A percentile compares a stretch with the other conserved stretches of the same genome.
These are phyloP conservation scores for Gaertneriomyces semiglobifer DNA, from an alignment of 192 early-diverging fungal genomes.

Conservation along the genomic window DNA sequence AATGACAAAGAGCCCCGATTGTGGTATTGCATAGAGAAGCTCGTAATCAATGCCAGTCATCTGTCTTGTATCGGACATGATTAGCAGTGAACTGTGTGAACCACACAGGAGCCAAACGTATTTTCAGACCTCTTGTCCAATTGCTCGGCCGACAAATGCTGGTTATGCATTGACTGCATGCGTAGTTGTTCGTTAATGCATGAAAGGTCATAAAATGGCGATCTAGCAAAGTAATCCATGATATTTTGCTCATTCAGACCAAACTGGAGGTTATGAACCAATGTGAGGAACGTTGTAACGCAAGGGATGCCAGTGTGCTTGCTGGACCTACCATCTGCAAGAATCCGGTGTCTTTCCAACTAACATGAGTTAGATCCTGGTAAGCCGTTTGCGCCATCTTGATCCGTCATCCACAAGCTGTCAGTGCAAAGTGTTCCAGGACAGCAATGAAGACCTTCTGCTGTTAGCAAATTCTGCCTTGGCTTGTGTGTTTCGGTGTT, in stretches of 20 bases:
- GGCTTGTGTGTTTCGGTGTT: too few species aligned
- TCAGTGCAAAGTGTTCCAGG: too few species aligned
- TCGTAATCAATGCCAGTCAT: slow-evolving; percentile 27
- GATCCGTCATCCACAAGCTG: too few species aligned
- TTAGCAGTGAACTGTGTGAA: neutral
- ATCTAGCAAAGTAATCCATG: slow-evolving; percentile 45
- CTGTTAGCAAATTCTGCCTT: too few species aligned
- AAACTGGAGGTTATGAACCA: slow-evolving; percentile 6
- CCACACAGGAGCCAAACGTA: neutral
- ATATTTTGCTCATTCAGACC: slow-evolving; percentile 43
- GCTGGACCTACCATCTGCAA: slow-evolving; percentile 31
- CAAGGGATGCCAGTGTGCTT: neutral
- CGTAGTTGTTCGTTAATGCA: slow-evolving; percentile 45
- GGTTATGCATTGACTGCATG: slow-evolving; percentile 52
- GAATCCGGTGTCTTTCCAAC: slow-evolving; percentile 52
- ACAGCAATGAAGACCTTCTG: too few species aligned
- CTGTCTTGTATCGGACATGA: slow-evolving; percentile 16
- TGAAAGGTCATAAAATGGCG: slow-evolving; percentile 49
- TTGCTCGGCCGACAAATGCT: slow-evolving; percentile 30
- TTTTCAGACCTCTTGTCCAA: slow-evolving; percentile 23
- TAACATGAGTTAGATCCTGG: slow-evolving; percentile 39
- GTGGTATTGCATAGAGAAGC: slow-evolving; percentile 6
- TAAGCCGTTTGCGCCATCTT: slow-evolving; percentile 12
- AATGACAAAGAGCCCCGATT: slow-evolving; percentile 40
- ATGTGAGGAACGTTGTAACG: neutral